phyloP scores from a whole-genome alignment of 1,284 basidiomycete genomes.

The Tetrapyrgos nigripes region DNA sequence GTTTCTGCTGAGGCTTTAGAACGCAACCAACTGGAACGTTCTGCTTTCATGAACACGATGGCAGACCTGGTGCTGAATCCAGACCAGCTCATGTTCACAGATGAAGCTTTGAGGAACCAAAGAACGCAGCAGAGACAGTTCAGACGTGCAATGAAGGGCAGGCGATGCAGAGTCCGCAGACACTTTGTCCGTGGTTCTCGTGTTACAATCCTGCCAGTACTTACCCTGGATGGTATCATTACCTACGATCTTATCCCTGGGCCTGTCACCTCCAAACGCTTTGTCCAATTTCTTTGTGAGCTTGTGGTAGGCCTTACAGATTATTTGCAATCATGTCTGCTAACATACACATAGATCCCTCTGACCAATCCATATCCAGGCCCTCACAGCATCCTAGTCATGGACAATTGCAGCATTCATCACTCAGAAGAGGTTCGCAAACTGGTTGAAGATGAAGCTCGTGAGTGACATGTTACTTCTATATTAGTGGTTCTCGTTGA shows the following conservation, averaged over 20 bases:
- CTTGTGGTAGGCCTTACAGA: constrained; percentile 22
- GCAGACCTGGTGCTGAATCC: too few relatives aligned
- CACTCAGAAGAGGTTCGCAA: constrained; percentile 12
- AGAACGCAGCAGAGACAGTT: too few relatives aligned
- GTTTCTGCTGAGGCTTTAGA: too few relatives aligned
- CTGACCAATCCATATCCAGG: constrained; percentile 17
- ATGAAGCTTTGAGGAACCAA: too few relatives aligned
- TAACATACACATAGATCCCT: constrained; percentile 2
- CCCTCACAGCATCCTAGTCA: too few relatives aligned
- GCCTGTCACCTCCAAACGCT: too few relatives aligned
- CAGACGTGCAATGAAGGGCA: constrained; percentile 28
- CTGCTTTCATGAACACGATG: too few relatives aligned
- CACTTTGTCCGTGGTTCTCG: constrained; percentile 23
- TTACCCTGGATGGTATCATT: constrained; percentile 30
- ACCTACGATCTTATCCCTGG: constrained; percentile 31
- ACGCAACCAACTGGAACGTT: too few relatives aligned
- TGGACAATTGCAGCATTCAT: constrained; percentile 16
- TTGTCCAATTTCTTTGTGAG: too few relatives aligned
- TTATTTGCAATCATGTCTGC: constrained; percentile 23
- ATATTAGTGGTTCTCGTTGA: not conserved
- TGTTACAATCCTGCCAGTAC: constrained; percentile 27
- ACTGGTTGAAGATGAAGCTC: constrained; percentile 16
- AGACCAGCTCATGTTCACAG: too few relatives aligned
- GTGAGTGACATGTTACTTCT: too few relatives aligned
- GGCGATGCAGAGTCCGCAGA: constrained; percentile 18